Base-by-base conservation (phyloP, 2,329 filamentous ascomycete genomes). In the Plenodomus biglobosus region DNA sequence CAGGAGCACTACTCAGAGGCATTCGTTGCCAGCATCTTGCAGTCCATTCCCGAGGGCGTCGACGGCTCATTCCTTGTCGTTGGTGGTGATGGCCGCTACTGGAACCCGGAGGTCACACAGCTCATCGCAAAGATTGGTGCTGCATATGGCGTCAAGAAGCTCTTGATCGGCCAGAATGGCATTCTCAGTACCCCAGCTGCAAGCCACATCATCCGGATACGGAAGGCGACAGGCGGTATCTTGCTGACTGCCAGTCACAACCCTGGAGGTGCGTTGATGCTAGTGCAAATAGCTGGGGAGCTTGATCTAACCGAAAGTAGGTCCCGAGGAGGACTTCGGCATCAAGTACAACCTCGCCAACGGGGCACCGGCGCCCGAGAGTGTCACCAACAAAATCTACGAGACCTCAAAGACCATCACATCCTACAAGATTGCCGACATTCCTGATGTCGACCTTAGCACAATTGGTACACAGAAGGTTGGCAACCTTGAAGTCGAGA, bases 281-380 rank as follows among this genome's bases (percentile, higher is more conserved):
- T n/a, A n/a, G n/a, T n/a, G n/a, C n/a, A 16, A 11, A 30, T 5
- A 8, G 16, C 13, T 30, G 10, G 20, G 22, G n/a, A n/a, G 19
- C 13, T 19, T n/a, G 8, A 22, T 30, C 20, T 24, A 18, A n/a
- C 6, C 3, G 19, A 6, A 16, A 39, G 10, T 62, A 95, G 90
- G 92, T 42, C 94, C 94, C 54, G 87, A 84, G 63, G 88, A 94
- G 72, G 94, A 99, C 76, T 99, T 99, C 66, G 94, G 94, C 64
- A 99, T 99, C 85, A 99, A 99, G 80, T 99, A 99, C 84, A 99
- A 99, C 81, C 81, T 99, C 50, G 81, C 90, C 73, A 97, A 99
- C 70, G 94, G 94, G 65, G 94, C 92, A 47, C 94, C 94, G 37
- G 94, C 94, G 47, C 94, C 94, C 50, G 94, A 99, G 76, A 87